Evolutionary conservation across 768 basidiomycete genomes (phyloP).

Genomic region (Pleurotus tuber-regium): DNA sequence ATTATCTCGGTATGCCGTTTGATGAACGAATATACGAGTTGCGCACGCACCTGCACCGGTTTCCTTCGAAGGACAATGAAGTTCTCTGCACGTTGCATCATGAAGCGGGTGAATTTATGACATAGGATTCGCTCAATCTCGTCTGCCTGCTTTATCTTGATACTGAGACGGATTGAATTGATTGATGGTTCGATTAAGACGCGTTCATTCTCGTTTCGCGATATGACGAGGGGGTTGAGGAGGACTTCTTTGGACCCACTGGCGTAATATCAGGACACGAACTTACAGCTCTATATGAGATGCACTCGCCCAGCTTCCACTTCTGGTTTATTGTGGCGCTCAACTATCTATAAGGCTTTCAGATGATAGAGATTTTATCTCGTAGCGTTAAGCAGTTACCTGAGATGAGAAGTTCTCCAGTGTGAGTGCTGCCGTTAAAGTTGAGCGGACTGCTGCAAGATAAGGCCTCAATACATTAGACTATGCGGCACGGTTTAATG

Average conservation of each 20-base stretch:
- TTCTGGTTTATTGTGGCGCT: conserved; percentile 96
- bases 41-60: conserved; percentile 70
- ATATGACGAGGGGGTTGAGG: conserved; percentile 90
- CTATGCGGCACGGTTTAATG: conserved; percentile 35
- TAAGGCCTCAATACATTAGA: conserved; percentile 96
- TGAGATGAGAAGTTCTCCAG: conserved; percentile 98
- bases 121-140: conserved; percentile 97
- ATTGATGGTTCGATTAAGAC: conserved; percentile 97
- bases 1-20: conserved; percentile 1
- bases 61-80: conserved; percentile 96
- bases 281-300: background rate
- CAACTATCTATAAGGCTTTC: conserved; percentile 67
- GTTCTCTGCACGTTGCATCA: conserved; percentile 98
- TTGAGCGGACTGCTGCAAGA: conserved; percentile 92
- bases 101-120: conserved; percentile 97
- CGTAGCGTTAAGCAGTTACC: conserved; percentile 38
- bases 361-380: conserved; percentile 17
- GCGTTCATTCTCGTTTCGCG: conserved; percentile 95
- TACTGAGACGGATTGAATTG: conserved; percentile 95
- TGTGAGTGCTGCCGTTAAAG: conserved; percentile 95
- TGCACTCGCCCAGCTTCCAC: conserved; percentile 76
- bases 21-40: background rate
- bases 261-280: conserved; percentile 13
- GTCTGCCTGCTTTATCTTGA: conserved; percentile 99
- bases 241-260: conserved; percentile 94